Base-by-base conservation (phyloP, 2,329 filamentous ascomycete species). In the Fusarium newnesense region DNA sequence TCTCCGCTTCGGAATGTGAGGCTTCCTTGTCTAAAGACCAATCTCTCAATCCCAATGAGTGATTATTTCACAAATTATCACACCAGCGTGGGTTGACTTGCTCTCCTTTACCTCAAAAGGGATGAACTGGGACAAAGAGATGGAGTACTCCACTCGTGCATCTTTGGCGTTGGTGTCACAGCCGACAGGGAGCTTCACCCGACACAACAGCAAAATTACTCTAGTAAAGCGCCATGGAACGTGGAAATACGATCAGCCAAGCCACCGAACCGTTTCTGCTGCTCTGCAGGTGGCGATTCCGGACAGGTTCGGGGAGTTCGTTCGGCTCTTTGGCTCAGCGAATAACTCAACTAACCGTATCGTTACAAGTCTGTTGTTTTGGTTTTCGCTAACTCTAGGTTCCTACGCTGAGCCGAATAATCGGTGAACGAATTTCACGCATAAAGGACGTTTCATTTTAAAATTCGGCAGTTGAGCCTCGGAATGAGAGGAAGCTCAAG, bases 221-320 rank as follows among this genome's bases (percentile, higher is more conserved):
- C 24, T 24, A 24, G 24, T 24, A 30, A 50, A 70, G 34, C 24
- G 42, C 71, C 58, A 37, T 47, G 34, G 70, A 67, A 71, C 68
- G 67, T 59, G 58, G 57, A 58, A 62, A 66, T 47, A 60, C 67
- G 42, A 42, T 46, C 32, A 46, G 57, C 50, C 53, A 42, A 44
- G 32, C 58, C 43, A 50, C 37, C 28, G 32, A 26, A 70, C 53
- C 56, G 47, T 26, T 49, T 54, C 59, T 58, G 30, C 24, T 50
- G 53, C n/a, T 59, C 67, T 46, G 24, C 21, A 53, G 40, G 59
- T 63, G 59, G 56, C 63, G 60, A 64, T 61, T 26, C 49, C 44
- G 67, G 69, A 46, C 69, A 62, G 43, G 39, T 15, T 74, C 71
- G 71, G 71, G 71, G 71, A 74, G 71, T 74, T 72, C 43, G 62